These are phyloP conservation scores for Anthoceros angustus DNA, from an alignment of 225 moss, liverwort and hornwort genomes.

Conservation along the genomic window DNA sequence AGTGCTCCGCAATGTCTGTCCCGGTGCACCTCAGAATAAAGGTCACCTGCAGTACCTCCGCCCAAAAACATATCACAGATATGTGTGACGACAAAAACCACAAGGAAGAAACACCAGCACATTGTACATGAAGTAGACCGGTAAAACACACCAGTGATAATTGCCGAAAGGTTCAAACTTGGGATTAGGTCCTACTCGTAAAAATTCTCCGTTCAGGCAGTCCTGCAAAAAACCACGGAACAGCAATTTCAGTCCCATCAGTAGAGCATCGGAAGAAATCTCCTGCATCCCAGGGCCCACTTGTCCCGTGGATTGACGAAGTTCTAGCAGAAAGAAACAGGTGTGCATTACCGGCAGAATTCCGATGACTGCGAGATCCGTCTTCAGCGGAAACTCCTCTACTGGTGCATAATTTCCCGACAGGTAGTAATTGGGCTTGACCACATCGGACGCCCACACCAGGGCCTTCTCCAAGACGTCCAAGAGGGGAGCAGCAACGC, in stretches of 20 bases:
- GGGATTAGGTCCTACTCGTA: conserved; percentile 25
- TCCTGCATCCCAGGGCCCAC: too few relatives aligned
- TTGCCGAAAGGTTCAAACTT: conserved; percentile 23
- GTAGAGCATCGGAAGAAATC: too few relatives aligned
- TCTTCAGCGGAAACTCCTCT: conserved; percentile 9
- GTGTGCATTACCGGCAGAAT: conserved; percentile 9
- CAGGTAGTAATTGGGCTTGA: conserved; percentile 6
- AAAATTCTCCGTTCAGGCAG: conserved; percentile 22
- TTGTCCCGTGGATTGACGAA: not conserved
- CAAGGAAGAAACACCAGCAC: too few relatives aligned
- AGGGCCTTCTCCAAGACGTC: conserved; percentile 17
- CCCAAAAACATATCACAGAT: not conserved
- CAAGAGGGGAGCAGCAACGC: conserved; percentile 4
- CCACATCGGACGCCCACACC: conserved; percentile 14
- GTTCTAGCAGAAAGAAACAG: not conserved
- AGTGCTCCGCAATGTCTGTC: not conserved
- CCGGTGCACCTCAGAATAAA: too few relatives aligned
- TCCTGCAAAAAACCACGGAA: conserved; percentile 11
- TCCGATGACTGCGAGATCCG: conserved; percentile 12
- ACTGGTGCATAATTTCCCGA: conserved; percentile 14
- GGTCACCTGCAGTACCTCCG: too few relatives aligned
- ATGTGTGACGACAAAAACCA: conserved; percentile 1
- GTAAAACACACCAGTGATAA: conserved; percentile 21
- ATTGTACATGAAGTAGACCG: not conserved
- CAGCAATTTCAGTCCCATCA: not conserved